Conservation (phyloP, 129 eudicot species). For the Saposhnikovia divaricata region DNA sequence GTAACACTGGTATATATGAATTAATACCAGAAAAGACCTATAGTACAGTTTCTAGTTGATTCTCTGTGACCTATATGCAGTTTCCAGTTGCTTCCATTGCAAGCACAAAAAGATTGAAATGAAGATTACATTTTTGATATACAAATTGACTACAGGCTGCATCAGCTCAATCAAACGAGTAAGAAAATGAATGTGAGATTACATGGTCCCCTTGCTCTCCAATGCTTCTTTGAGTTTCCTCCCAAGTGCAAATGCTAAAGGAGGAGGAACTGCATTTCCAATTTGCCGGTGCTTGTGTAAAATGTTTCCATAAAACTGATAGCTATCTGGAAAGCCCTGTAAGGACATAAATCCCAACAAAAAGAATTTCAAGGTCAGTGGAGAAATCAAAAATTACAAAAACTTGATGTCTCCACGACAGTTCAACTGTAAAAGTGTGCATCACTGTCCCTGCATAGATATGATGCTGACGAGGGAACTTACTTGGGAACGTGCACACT, state of each 20-base stretch:
- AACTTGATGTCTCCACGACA: background rate
- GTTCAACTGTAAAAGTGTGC: background rate
- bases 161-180: background rate
- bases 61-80: too few species aligned
- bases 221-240: conserved; percentile 22
- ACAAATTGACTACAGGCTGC: background rate
- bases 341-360: too few species aligned
- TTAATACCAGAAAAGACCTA: background rate
- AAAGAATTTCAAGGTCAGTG: too few species aligned
- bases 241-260: conserved; percentile 31
- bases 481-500: conserved; percentile 69
- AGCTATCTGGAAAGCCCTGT: too few species aligned
- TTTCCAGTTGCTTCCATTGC: background rate
- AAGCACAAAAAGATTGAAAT: background rate
- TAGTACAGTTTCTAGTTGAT: background rate
- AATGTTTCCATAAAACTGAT: too few species aligned
- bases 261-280: conserved; percentile 35
- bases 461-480: conserved; percentile 3
- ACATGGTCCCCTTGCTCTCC: conserved; percentile 3
- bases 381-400: background rate
- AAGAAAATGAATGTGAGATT: background rate
- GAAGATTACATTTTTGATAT: background rate
- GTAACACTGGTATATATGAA: background rate
- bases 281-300: conserved; percentile 27
- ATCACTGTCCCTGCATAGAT: background rate